A percentile compares a stretch with the other conserved stretches of the same genome.
Conservation (phyloP, 768 basidiomycete genomes). For the Auriscalpium orientale region DNA sequence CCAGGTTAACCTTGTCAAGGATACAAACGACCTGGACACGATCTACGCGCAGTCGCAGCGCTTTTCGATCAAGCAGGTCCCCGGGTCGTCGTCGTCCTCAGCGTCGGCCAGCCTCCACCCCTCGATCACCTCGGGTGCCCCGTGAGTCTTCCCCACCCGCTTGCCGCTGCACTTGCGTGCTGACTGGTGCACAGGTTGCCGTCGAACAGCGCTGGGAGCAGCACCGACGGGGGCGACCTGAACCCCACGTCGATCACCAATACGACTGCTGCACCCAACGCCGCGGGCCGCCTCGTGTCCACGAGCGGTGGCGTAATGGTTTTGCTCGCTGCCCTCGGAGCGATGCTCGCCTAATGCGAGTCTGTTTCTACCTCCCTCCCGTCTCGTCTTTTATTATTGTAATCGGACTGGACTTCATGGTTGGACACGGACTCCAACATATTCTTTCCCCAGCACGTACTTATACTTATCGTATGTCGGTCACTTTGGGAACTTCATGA, state of each 20-base stretch:
- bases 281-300: conserved; percentile 3
- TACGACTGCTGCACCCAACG: neutral
- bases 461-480: too few relatives aligned
- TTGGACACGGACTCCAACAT: neutral
- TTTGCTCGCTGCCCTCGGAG: conserved; percentile 6
- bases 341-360: conserved; percentile 4
- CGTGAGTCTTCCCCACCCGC: too few relatives aligned
- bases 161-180: neutral
- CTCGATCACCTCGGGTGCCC: too few relatives aligned
- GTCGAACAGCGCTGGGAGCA: neutral
- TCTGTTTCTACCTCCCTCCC: neutral
- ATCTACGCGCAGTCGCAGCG: conserved; percentile 67
- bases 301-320: conserved; percentile 3
- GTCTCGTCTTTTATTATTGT: neutral
- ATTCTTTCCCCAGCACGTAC: neutral
- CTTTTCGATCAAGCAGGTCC: conserved; percentile 41
- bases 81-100: conserved; percentile 10
- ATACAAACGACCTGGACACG: conserved; percentile 35
- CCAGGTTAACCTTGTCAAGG: conserved; percentile 65
- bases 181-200: neutral
- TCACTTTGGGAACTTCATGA: too few relatives aligned
- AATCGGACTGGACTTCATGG: neutral
- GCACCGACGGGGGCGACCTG: neutral
- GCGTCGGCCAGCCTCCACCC: too few relatives aligned
- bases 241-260: conserved; percentile 8